Evolutionary conservation across 345 rosid genomes (phyloP), one percentile per base, ranked within the genome.

Genomic region (Camelina sativa): DNA sequence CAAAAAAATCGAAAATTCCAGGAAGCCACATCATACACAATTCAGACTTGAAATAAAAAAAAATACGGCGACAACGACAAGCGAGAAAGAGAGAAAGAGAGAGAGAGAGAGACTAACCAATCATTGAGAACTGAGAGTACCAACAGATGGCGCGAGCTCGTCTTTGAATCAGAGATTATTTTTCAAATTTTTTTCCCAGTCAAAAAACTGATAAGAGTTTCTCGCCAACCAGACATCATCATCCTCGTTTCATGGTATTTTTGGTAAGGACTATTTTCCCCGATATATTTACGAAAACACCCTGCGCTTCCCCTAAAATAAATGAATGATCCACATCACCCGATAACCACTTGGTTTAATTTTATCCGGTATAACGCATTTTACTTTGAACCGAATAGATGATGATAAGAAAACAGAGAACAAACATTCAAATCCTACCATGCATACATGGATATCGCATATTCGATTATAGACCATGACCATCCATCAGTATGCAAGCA

Each of bases 21-120:
- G 46, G 23, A 48, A 15, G 8, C 2, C 5, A 52, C 16, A 46
- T 8, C 16, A 46, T 8, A 34, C 55, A 44, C 60, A 34, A 48
- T 50, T 28, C 35, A 30, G 12, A 64, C 6, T 37, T 25, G 38
- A 20, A 20, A n/a, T n/a, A 61, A 9, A 11, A 8, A 50, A 62
- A 43, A 12, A 15, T 2, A 6, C 7, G 2, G 7, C 16, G 48
- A 44, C 9, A 46, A 46, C 16, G 48, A 44, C 9, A 46, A 46
- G 48, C 17, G 15, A 13, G 47, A 5, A 4, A 46, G 25, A 16
- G 23, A 28, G 30, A 28, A 5, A 28, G 30, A 28, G 30, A 25
- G 28, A 25, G 28, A 16, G 40, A 72, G 40, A n/a, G n/a, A n/a
- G 0, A 79, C 70, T 76, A 57, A 82, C 88, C 84, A 80, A 75